These are phyloP conservation scores for Alternaria ethzedia DNA, from an alignment of 2,329 filamentous ascomycete genomes.

Conservation along the genomic window DNA sequence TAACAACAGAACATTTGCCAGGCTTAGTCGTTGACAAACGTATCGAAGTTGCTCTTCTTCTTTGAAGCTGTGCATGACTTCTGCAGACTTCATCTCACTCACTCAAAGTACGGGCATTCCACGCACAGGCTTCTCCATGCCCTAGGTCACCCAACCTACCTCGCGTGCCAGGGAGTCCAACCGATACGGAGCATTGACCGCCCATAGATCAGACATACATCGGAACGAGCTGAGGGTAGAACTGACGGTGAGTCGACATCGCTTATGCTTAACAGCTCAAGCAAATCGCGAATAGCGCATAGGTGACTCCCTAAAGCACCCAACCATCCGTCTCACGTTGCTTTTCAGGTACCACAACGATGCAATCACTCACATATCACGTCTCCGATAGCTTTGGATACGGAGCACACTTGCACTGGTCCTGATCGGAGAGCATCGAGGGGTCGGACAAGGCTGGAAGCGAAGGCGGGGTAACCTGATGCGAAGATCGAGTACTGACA, in stretches of 20 bases:
- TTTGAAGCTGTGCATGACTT: background rate
- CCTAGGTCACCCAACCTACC: background rate
- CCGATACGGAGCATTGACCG: background rate
- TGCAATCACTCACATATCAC: background rate
- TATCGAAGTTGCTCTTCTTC: background rate
- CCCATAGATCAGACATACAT: background rate
- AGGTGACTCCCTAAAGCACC: background rate
- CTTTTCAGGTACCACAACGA: background rate
- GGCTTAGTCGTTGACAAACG: background rate
- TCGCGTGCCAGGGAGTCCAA: background rate
- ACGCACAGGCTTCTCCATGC: background rate
- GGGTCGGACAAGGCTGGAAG: slow-evolving; percentile 3
- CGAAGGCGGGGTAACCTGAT: slow-evolving; percentile 10
- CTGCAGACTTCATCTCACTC: background rate
- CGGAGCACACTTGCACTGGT: background rate
- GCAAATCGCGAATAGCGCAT: background rate
- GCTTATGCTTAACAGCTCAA: background rate
- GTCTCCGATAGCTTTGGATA: background rate
- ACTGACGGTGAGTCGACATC: background rate
- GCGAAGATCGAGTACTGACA: background rate
- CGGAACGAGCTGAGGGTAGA: background rate
- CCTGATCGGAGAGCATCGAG: slow-evolving; percentile 1
- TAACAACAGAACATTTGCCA: background rate
- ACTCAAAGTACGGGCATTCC: background rate
- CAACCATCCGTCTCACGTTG: background rate